These are phyloP conservation scores for Ziziphus jujuba DNA, from an alignment of 306 rosid species.

Conservation along the genomic window DNA sequence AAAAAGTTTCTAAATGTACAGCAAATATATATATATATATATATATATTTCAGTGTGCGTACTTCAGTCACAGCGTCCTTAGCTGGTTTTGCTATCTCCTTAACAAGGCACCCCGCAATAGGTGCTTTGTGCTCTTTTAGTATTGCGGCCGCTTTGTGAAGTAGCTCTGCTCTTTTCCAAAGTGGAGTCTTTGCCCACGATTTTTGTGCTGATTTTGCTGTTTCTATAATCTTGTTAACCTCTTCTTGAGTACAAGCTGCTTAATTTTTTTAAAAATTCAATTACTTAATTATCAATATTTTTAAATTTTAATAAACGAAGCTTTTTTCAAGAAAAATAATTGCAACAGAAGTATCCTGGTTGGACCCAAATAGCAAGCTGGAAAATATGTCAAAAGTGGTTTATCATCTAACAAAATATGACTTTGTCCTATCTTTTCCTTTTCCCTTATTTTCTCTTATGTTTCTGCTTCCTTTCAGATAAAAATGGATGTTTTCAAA, in stretches of 20 bases:
- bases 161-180: background rate
- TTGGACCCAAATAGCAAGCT: no score
- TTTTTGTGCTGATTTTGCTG: conserved; percentile 1
- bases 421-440: no score
- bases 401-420: background rate
- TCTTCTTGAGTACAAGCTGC: background rate
- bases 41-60: background rate
- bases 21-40: no score
- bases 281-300: no score
- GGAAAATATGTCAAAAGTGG: background rate
- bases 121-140: background rate
- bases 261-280: background rate
- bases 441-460: no score
- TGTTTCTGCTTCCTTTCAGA: no score
- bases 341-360: background rate
- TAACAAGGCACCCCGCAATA: background rate
- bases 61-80: background rate
- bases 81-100: background rate
- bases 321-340: background rate
- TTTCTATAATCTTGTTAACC: background rate
- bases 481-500: no score
- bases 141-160: background rate
- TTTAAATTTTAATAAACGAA: background rate
- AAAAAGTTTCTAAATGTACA: background rate
- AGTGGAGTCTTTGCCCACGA: conserved; percentile 5